Conservation (phyloP, 805 yeast species). For the Dipodascus geniculatus region DNA sequence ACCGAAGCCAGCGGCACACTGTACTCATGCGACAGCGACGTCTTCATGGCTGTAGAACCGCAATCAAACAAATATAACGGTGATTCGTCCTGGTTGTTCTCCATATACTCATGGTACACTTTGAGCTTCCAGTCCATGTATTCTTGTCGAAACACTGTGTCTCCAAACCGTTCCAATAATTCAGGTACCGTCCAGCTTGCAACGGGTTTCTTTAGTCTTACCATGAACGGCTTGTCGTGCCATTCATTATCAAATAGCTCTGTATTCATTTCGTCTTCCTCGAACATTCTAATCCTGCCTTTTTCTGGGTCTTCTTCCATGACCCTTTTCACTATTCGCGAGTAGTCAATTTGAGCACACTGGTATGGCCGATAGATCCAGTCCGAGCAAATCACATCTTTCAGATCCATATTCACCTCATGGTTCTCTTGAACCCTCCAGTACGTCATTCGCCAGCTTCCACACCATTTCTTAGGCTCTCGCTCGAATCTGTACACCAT, state of each 20-base stretch:
- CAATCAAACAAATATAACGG: conserved; percentile 85
- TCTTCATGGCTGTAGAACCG: conserved; percentile 50
- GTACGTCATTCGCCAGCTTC: conserved; percentile 69
- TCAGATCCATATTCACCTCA: conserved; percentile 29
- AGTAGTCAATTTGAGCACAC: conserved; percentile 60
- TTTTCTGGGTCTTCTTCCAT: conserved; percentile 30
- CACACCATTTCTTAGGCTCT: conserved; percentile 43
- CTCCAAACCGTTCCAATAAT: conserved; percentile 42
- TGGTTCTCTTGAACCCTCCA: conserved; percentile 25
- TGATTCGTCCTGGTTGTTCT: conserved; percentile 59
- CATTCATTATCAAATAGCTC: conserved; percentile 36
- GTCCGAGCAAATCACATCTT: conserved; percentile 56
- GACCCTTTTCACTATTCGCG: conserved; percentile 32
- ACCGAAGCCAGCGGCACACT: conserved; percentile 33
- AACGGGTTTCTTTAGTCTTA: conserved; percentile 32
- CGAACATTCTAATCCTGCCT: conserved; percentile 35
- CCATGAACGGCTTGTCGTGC: conserved; percentile 53
- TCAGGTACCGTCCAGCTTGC: conserved; percentile 55
- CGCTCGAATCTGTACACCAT: conserved; percentile 32
- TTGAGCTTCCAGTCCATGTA: conserved; percentile 67
- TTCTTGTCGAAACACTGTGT: conserved; percentile 67
- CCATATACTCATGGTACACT: conserved; percentile 49
- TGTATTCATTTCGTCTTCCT: conserved; percentile 39
- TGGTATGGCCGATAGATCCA: conserved; percentile 73
- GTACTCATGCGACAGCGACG: conserved; percentile 38